Evolutionary conservation across 2,329 filamentous ascomycete species (phyloP), one percentile per base, ranked within the genome.

Genomic region (Xylaria sp.): DNA sequence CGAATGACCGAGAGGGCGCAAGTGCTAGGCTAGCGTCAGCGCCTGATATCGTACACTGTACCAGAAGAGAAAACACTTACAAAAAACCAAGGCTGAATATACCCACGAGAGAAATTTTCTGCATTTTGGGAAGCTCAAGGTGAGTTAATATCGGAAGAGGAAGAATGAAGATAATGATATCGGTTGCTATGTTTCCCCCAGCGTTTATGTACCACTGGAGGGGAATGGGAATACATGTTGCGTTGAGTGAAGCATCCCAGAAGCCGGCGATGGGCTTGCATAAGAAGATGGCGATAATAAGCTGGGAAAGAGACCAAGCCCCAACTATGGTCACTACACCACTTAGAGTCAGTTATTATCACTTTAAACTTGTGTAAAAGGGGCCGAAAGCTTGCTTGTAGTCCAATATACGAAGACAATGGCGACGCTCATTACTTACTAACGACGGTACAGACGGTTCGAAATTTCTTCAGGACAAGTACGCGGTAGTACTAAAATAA

Each of bases 51-150:
- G 5, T 21, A 50, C n/a, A 16, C 25, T 16, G 9, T 12, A 27
- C 25, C 6, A 27, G 44, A 16, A 10, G 16, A 32, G 3, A 48
- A 16, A 23, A 9, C 5, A 78, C 79, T 72, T 62, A 81, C 80
- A 82, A 81, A 65, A 82, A 81, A 16, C 80, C 79, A 3, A 82
- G 72, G 59, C 78, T 77, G 61, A 82, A 82, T 53, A 82, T 78
- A 6, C 75, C 78, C 1, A 81, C 73, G 6, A 82, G 73, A 3
- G 77, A 72, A 5, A 80, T 62, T 47, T 77, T 77, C 57, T 81
- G 79, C 5, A 72, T 71, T 32, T 70, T 76, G 0, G 77, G 78
- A 23, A 81, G 75, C n/a, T 81, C 78, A 23, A 81, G 68, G 23
- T n/a, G 74, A 9, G 68, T 70, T 13, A 82, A 67, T 1, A 79